Conservation (phyloP, 1,139 yeast species). For the Saccharomycopsis phalli region DNA sequence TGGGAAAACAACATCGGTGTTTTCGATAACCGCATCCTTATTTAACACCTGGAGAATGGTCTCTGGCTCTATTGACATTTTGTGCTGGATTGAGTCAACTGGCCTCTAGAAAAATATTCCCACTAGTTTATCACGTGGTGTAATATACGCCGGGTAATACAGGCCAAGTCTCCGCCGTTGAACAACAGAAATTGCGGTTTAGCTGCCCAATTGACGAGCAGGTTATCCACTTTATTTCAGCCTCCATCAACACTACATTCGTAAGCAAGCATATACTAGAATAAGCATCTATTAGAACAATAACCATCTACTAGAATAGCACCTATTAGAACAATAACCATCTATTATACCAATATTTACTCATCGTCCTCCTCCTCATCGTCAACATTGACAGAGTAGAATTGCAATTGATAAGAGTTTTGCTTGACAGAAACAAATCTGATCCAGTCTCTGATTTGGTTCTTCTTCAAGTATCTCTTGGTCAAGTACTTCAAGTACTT, state of each 20-base stretch:
- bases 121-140: too few species aligned
- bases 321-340: too few species aligned
- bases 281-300: too few species aligned
- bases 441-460: conserved; percentile 99
- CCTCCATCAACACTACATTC: too few species aligned
- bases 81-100: too few species aligned
- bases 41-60: conserved; percentile 53
- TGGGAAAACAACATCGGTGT: conserved; percentile 54
- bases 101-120: too few species aligned
- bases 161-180: too few species aligned
- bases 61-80: conserved; percentile 19
- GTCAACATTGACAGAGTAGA: conserved; percentile 98
- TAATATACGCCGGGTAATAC: neutral
- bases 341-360: too few species aligned
- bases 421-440: conserved; percentile 96
- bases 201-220: neutral
- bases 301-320: too few species aligned
- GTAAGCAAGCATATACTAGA: too few species aligned
- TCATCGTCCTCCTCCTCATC: conserved; percentile 79
- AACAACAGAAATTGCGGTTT: neutral
- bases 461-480: conserved; percentile 99
- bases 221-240: too few species aligned
- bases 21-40: conserved; percentile 49
- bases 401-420: conserved; percentile 96
- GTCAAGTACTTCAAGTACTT: conserved; percentile 99